Evolutionary conservation across 2,329 filamentous ascomycete genomes (phyloP).

Genomic region (Monilinia polystroma): DNA sequence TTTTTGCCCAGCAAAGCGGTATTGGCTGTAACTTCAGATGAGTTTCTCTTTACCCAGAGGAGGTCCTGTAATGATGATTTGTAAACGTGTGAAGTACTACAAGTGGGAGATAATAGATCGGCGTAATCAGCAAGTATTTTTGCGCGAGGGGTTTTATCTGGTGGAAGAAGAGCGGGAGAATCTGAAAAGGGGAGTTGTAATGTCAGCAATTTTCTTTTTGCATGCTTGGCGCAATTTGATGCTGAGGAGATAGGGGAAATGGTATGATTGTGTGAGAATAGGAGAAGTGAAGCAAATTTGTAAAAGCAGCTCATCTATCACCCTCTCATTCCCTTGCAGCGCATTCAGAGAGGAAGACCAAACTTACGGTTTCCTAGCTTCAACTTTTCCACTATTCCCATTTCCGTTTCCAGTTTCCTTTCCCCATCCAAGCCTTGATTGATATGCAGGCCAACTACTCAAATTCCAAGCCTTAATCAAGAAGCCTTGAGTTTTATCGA

Average conservation of each 20-base stretch:
- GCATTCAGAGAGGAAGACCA: not conserved
- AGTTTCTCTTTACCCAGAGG: not conserved
- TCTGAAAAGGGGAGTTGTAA: not conserved
- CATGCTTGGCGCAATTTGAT: not conserved
- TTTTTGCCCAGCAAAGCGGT: not conserved
- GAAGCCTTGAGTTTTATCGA: slow-evolving; percentile 70
- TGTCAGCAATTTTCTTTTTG: slow-evolving; percentile 2
- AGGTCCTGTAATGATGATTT: not conserved
- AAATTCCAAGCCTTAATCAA: slow-evolving; percentile 67
- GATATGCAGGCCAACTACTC: slow-evolving; percentile 41
- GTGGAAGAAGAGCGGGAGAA: slow-evolving; percentile 14
- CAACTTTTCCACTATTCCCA: slow-evolving; percentile 29
- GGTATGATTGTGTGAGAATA: not conserved
- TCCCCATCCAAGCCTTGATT: slow-evolving; percentile 42
- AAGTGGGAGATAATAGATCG: slow-evolving; percentile 4
- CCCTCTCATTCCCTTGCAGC: not conserved
- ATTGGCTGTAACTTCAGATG: not conserved
- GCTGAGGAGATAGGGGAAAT: not conserved
- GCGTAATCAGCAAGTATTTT: not conserved
- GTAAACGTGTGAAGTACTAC: not conserved
- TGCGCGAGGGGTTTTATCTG: not conserved
- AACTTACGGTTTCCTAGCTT: slow-evolving; percentile 38
- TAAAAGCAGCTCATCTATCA: not conserved
- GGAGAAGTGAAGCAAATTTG: not conserved
- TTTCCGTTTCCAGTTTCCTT: slow-evolving; percentile 27